Percentiles rank a stretch among this genome's conserved stretches.
phyloP scores from a whole-genome alignment of 2,329 filamentous ascomycete species.

The Verticillium albo-atrum region DNA sequence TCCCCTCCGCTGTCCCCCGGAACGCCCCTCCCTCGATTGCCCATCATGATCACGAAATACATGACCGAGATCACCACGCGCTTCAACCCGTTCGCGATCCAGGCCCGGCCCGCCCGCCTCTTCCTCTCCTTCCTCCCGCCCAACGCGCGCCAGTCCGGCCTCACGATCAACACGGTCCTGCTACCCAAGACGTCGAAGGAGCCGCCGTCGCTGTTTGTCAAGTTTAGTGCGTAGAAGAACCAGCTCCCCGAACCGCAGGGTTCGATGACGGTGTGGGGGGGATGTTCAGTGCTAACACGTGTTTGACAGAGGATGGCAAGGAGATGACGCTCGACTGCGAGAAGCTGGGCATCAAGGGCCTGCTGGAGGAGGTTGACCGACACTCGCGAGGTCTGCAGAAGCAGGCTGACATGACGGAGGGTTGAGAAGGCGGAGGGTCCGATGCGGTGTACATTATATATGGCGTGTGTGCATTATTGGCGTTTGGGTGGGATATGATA shows the following conservation, averaged over 20 bases:
- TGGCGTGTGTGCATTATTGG: background rate
- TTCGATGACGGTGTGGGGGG: too few species aligned
- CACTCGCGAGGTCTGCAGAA: constrained; percentile 81
- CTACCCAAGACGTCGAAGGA: constrained; percentile 67
- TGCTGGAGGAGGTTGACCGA: constrained; percentile 84
- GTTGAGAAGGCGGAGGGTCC: constrained; percentile 10
- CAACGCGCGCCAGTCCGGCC: constrained; percentile 65
- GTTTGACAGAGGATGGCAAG: constrained; percentile 76
- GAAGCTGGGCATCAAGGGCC: constrained; percentile 77
- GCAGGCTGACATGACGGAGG: constrained; percentile 68
- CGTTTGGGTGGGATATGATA: background rate
- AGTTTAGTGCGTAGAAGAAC: constrained; percentile 67
- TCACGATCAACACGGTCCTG: constrained; percentile 74
- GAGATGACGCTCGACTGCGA: constrained; percentile 79
- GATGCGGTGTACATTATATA: constrained; percentile 1
- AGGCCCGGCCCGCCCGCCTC: constrained; percentile 77
- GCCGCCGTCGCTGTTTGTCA: constrained; percentile 66
- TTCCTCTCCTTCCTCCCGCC: constrained; percentile 84
- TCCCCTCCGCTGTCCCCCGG: background rate
- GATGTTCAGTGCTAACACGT: constrained; percentile 15
- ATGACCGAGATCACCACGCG: constrained; percentile 78
- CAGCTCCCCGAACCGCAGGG: background rate
- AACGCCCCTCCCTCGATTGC: constrained; percentile 9
- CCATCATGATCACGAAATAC: constrained; percentile 77
- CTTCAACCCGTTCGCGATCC: constrained; percentile 87